Evolutionary conservation across 768 basidiomycete species (phyloP).

Genomic region (Collybia mongolica): DNA sequence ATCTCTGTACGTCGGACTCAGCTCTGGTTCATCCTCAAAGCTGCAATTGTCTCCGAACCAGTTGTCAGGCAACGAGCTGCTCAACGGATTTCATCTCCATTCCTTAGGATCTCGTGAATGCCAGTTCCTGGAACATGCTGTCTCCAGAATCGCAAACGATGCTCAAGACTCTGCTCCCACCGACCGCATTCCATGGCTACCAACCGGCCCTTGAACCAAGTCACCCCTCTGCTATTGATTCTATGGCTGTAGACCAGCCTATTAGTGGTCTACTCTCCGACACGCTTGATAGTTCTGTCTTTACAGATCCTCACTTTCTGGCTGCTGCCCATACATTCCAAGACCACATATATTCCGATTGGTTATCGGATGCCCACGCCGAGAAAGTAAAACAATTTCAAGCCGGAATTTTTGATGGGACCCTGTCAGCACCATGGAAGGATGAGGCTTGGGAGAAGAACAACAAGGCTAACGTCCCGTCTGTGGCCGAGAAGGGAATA

Average conservation of each 20-base stretch:
- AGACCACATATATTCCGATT: conserved; percentile 55
- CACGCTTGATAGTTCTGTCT: conserved; percentile 34
- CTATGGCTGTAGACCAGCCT: conserved; percentile 18
- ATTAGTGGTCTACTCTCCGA: conserved; percentile 6
- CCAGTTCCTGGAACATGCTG: conserved; percentile 42
- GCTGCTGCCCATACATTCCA: conserved; percentile 58
- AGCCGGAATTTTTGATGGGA: conserved; percentile 42
- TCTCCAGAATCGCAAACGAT: conserved; percentile 36
- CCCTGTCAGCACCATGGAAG: conserved; percentile 58
- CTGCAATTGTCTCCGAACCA: conserved; percentile 8
- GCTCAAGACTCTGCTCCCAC: conserved; percentile 42
- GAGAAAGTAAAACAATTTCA: conserved; percentile 41
- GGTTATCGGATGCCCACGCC: conserved; percentile 43
- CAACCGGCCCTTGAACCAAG: conserved; percentile 27
- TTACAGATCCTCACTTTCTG: conserved; percentile 53
- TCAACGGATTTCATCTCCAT: conserved; percentile 20
- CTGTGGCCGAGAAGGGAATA: conserved; percentile 7
- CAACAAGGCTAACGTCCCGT: conserved; percentile 23
- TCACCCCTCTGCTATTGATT: conserved; percentile 32
- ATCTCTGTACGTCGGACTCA: conserved; percentile 42
- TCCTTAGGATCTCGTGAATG: conserved; percentile 47
- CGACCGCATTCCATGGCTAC: conserved; percentile 40
- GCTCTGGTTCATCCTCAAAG: background rate
- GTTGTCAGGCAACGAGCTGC: conserved; percentile 13
- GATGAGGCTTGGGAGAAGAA: conserved; percentile 59